Evolutionary conservation across 2,329 filamentous ascomycete species (phyloP), one percentile per base, ranked within the genome.

Genomic region (Emergomyces orientalis): DNA sequence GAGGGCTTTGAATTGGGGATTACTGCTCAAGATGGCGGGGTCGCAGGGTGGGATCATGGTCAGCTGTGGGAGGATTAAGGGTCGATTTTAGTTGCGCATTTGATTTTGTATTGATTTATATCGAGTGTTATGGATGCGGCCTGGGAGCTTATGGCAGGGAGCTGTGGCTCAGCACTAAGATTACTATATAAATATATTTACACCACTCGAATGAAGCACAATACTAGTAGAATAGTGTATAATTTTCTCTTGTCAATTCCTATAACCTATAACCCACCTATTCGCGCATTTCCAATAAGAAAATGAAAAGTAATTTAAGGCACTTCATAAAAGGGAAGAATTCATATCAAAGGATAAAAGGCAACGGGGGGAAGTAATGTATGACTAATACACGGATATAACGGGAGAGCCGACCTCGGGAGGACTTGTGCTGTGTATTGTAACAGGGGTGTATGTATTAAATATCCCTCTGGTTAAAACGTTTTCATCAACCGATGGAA

Each of bases 1-100:
- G 9, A 79, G 66, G 52, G 69, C 71, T 64, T 77, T 76, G 59
- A 79, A 79, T 59, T 75, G 71, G 8, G 76, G 75, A 60, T 79
- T 78, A 7, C 71, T 69, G 34, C 73, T 71, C 27, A 79, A 70
- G 60, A 77, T 73, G 30, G 69, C 67, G 5, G 73, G 72, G 49
- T 78, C 73, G 54, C 75, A 75, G 55, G 76, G 75, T 45, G 77
- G 76, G 11, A 79, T 74, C 78, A 79, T 79, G 58, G 61, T 69
- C 54, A 34, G 34, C 11, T 2, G 8, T 19, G 51, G 32, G n/a
- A n/a, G 0, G 19, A 30, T n/a, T 34, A 1, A 30, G 14, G 7
- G 3, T 34, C 37, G 30, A 17, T 14, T 51, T 27, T 51, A 14
- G 22, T 27, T 3, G 13, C 17, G 25, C 17, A n/a, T n/a, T 25